These are phyloP conservation scores for Penicillium italicum DNA, from an alignment of 2,329 filamentous ascomycete species.

Conservation along the genomic window DNA sequence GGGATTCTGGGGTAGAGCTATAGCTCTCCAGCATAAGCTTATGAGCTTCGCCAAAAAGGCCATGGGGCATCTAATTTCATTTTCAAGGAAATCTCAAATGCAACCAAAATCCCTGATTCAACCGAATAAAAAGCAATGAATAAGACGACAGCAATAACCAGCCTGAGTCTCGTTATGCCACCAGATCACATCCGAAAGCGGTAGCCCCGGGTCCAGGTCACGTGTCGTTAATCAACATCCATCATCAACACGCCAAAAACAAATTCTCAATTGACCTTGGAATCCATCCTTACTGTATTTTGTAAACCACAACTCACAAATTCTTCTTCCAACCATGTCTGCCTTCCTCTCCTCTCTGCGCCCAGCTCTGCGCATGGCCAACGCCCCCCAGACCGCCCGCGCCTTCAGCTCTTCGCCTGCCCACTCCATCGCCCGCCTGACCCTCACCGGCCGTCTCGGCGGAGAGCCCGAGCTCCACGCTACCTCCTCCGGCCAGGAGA, in stretches of 20 bases:
- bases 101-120: neutral
- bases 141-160: neutral
- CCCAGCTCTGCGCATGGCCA: constrained; percentile 48
- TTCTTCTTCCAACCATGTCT: constrained; percentile 26
- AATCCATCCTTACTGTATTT: neutral
- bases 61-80: neutral
- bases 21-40: neutral
- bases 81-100: neutral
- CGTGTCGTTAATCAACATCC: neutral
- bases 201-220: neutral
- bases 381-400: constrained; percentile 51
- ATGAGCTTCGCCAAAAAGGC: neutral
- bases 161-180: neutral
- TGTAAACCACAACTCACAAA: neutral
- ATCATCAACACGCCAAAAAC: neutral
- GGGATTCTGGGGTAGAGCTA: neutral
- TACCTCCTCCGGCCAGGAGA: constrained; percentile 67
- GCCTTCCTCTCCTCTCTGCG: constrained; percentile 53
- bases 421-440: constrained; percentile 70
- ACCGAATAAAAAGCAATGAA: neutral
- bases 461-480: constrained; percentile 70
- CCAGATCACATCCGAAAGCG: constrained; percentile 2
- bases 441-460: constrained; percentile 79
- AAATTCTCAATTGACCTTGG: neutral
- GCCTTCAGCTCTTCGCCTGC: constrained; percentile 68